These are phyloP conservation scores for Agaricales sp. DNA, from an alignment of 1,284 basidiomycete species.

Conservation along the genomic window DNA sequence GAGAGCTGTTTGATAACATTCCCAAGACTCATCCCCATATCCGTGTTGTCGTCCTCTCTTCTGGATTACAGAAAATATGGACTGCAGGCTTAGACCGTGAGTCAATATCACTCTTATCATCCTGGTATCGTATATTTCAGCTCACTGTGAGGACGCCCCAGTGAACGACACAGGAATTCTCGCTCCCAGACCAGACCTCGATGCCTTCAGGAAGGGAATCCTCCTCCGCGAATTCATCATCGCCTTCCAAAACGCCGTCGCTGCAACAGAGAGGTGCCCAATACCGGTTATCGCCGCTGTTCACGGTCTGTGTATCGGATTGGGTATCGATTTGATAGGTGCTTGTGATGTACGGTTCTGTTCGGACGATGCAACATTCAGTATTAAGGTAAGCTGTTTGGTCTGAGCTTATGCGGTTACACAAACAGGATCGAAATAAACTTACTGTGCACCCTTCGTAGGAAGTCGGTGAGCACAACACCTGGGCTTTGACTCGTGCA, in stretches of 20 bases:
- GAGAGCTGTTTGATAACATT: constrained; percentile 49
- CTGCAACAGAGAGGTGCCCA: constrained; percentile 57
- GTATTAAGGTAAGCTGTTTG: constrained; percentile 58
- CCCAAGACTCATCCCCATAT: constrained; percentile 42
- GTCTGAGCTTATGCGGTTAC: background rate
- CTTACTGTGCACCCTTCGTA: constrained; percentile 17
- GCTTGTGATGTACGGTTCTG: constrained; percentile 81
- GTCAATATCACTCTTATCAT: constrained; percentile 17
- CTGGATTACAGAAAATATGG: constrained; percentile 60
- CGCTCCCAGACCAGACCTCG: constrained; percentile 20
- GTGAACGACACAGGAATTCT: constrained; percentile 17
- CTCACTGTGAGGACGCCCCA: background rate
- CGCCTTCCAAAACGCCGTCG: constrained; percentile 71
- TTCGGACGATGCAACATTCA: constrained; percentile 52
- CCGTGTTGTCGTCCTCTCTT: constrained; percentile 65
- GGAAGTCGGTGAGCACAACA: constrained; percentile 48
- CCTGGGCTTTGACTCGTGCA: background rate
- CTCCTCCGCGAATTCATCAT: constrained; percentile 37
- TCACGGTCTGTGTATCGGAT: constrained; percentile 69
- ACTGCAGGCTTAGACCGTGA: constrained; percentile 75
- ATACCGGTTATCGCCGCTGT: constrained; percentile 83
- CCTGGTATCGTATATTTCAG: constrained; percentile 6
- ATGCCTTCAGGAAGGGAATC: constrained; percentile 47
- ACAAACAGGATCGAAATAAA: background rate
- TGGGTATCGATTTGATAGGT: constrained; percentile 69